Evolutionary conservation across 1,139 yeast genomes (phyloP).

Genomic region (Candida pseudoviswanathii): DNA sequence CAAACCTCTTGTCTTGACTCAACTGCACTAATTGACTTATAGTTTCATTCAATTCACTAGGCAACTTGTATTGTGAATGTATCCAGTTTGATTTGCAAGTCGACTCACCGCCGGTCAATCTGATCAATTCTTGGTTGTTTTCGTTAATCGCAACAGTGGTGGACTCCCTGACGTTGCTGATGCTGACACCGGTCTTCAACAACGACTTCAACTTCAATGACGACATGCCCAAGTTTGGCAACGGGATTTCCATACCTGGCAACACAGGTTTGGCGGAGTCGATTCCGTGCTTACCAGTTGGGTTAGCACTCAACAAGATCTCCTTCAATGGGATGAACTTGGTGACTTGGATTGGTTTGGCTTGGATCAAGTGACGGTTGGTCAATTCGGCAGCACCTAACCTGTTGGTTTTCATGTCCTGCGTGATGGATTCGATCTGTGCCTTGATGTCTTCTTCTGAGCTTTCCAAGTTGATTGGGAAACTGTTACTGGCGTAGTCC

Average conservation of each 20-base stretch:
- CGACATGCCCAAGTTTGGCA: conserved; percentile 70
- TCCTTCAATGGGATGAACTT: conserved; percentile 70
- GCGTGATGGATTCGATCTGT: conserved; percentile 44
- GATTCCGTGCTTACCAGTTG: conserved; percentile 64
- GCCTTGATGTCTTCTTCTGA: conserved; percentile 36
- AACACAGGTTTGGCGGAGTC: conserved; percentile 67
- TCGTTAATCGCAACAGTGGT: conserved; percentile 57
- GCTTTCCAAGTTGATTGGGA: conserved; percentile 51
- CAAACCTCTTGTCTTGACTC: conserved; percentile 67
- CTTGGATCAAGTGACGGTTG: conserved; percentile 78
- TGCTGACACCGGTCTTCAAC: conserved; percentile 52
- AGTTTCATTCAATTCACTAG: conserved; percentile 48
- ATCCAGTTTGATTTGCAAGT: conserved; percentile 80
- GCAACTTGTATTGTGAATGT: conserved; percentile 68
- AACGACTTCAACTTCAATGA: conserved; percentile 65
- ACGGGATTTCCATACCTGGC: conserved; percentile 73
- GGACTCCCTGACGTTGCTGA: conserved; percentile 73
- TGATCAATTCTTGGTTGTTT: conserved; percentile 52
- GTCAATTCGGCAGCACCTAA: conserved; percentile 81
- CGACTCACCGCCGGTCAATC: conserved; percentile 78
- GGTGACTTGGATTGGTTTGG: conserved; percentile 72
- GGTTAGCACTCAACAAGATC: conserved; percentile 60
- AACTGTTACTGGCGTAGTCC: conserved; percentile 58
- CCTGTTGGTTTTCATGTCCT: conserved; percentile 60
- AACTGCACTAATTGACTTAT: conserved; percentile 58